Evolutionary conservation across 2,329 filamentous ascomycete genomes (phyloP).

Genomic region (Exserohilum turcica): DNA sequence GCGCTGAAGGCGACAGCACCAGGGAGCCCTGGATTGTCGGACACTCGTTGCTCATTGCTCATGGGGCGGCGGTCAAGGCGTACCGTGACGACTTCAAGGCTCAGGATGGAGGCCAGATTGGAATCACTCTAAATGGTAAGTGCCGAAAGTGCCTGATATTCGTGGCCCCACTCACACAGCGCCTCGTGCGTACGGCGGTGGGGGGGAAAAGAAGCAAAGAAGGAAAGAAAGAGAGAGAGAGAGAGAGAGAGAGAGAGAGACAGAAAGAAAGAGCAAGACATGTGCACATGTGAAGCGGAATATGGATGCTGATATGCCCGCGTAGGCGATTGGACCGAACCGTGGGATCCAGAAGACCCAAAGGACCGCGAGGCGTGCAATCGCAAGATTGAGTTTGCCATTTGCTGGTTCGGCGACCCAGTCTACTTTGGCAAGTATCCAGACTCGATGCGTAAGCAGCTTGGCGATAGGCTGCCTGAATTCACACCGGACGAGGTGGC

Average conservation of each 20-base stretch:
- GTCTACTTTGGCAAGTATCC: conserved; percentile 86
- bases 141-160: too few relatives aligned
- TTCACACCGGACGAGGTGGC: conserved; percentile 74
- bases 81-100: conserved; percentile 83
- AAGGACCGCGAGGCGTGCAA: conserved; percentile 75
- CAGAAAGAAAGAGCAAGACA: too few relatives aligned
- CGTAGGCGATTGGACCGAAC: conserved; percentile 75
- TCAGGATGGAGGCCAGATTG: conserved; percentile 74
- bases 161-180: conserved; percentile 15
- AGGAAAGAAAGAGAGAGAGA: too few relatives aligned
- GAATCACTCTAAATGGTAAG: conserved; percentile 81
- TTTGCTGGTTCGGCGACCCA: conserved; percentile 86
- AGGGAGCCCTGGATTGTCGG: conserved; percentile 83
- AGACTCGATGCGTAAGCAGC: conserved; percentile 79
- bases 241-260: too few relatives aligned
- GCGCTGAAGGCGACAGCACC: conserved; percentile 71
- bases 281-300: too few relatives aligned
- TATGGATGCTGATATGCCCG: conserved; percentile 21
- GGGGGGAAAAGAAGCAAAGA: conserved; percentile 2
- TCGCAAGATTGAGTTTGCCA: conserved; percentile 85
- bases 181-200: neutral
- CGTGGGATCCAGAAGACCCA: conserved; percentile 79
- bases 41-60: conserved; percentile 79
- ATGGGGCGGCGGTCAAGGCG: conserved; percentile 78
- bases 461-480: conserved; percentile 74